These are phyloP conservation scores for Loxodes magnus DNA, from an alignment of 73 alveolate genomes.

Conservation along the genomic window DNA sequence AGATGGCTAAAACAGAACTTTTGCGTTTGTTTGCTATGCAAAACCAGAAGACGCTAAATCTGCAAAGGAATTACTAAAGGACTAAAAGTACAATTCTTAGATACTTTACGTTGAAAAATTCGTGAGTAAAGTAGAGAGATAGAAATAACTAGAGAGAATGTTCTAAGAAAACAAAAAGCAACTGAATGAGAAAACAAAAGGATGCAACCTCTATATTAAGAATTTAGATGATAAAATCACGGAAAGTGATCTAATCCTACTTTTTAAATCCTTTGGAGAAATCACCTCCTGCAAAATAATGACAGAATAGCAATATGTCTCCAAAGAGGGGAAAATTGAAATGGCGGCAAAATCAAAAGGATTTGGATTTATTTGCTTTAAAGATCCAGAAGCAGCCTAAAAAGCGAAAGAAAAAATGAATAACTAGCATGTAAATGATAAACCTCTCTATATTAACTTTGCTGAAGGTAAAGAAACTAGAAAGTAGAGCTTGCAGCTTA, in stretches of 20 bases:
- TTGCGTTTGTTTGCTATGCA: conserved; percentile 5
- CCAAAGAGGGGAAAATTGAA: too few relatives aligned
- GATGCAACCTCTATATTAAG: too few relatives aligned
- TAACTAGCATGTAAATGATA: background rate
- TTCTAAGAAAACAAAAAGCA: background rate
- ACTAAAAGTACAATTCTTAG: background rate
- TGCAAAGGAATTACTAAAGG: background rate
- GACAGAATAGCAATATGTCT: too few relatives aligned
- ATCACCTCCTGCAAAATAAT: too few relatives aligned
- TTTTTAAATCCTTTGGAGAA: too few relatives aligned
- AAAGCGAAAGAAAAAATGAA: background rate
- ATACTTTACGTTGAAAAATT: background rate
- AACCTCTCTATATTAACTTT: too few relatives aligned
- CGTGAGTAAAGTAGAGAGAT: background rate
- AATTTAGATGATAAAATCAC: too few relatives aligned
- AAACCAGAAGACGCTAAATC: background rate
- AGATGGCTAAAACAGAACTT: conserved; percentile 5
- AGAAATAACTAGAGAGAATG: background rate
- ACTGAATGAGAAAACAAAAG: conserved; percentile 4
- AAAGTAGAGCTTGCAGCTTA: too few relatives aligned
- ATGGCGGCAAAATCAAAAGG: too few relatives aligned
- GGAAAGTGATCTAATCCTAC: too few relatives aligned
- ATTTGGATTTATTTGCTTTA: conserved; percentile 2
- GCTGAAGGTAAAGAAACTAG: too few relatives aligned
- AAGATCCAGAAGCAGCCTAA: background rate